Evolutionary conservation across 169 alveolate species (phyloP).

Genomic region (Theileria orientalis): DNA sequence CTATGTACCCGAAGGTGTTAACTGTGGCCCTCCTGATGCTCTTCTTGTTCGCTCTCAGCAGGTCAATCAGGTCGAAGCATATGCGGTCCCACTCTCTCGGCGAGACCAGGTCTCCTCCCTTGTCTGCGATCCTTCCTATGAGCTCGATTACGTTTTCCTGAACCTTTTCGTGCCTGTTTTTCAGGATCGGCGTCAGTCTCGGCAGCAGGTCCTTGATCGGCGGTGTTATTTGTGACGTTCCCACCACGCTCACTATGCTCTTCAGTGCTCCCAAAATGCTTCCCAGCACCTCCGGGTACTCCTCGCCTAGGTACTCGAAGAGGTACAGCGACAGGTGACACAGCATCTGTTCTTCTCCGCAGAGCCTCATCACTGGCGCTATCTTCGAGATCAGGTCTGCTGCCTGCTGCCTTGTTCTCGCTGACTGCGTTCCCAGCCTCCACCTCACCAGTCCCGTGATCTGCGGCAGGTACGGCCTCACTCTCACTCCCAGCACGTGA

Average conservation of each 20-base stretch:
- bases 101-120: conserved; percentile 99
- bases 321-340: conserved; percentile 96
- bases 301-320: conserved; percentile 98
- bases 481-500: conserved; percentile 93
- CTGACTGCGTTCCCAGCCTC: conserved; percentile 94
- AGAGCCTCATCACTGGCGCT: conserved; percentile 94
- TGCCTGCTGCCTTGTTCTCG: conserved; percentile 97
- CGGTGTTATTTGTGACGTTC: conserved; percentile 98
- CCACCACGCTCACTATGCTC: conserved; percentile 97
- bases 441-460: conserved; percentile 97
- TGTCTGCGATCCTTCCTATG: conserved; percentile 98
- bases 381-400: conserved; percentile 97
- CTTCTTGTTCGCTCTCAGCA: conserved; percentile 94
- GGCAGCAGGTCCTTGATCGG: conserved; percentile 99
- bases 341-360: conserved; percentile 96
- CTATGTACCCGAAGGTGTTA: conserved; percentile 99
- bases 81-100: conserved; percentile 99
- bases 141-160: conserved; percentile 95
- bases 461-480: conserved; percentile 95
- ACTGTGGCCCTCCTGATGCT: conserved; percentile 97
- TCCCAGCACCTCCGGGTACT: conserved; percentile 99
- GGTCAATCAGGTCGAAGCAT: conserved; percentile 97
- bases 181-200: conserved; percentile 97
- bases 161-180: conserved; percentile 99
- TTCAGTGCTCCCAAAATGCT: conserved; percentile 96